Evolutionary conservation across 108 stramenopile genomes (phyloP).

Genomic region (Nannochloropsis gaditana): DNA sequence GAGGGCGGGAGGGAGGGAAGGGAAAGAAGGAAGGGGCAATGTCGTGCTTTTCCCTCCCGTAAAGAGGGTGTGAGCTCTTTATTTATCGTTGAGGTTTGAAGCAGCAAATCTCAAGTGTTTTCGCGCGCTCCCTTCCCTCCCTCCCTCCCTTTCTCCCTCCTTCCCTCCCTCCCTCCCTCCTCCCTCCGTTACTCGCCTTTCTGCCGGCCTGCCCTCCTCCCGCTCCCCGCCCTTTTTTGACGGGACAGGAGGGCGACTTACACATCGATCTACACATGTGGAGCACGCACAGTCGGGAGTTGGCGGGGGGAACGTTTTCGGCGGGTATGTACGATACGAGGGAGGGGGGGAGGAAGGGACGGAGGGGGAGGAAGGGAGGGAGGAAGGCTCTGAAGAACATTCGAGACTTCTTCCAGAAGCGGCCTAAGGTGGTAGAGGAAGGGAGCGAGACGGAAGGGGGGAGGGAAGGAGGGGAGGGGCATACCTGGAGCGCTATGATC

Average conservation of each 20-base stretch:
- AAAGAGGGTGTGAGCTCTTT: no score
- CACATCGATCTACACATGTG: neutral
- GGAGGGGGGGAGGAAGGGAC: neutral
- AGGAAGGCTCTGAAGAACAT: slow-evolving; percentile 2
- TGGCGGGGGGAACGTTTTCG: neutral
- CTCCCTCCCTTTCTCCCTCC: neutral
- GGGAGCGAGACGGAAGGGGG: neutral
- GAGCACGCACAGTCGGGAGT: neutral
- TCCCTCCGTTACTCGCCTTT: neutral
- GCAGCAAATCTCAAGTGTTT: no score
- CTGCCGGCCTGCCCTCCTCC: neutral
- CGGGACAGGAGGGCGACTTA: neutral
- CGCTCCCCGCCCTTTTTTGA: neutral
- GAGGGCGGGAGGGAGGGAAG: neutral
- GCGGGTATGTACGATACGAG: neutral
- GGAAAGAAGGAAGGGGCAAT: neutral
- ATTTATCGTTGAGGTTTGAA: no score
- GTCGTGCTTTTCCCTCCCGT: no score
- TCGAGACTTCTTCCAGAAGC: neutral
- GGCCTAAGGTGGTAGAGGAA: neutral
- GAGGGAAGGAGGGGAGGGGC: neutral
- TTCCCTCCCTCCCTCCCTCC: neutral
- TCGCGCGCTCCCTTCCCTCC: neutral
- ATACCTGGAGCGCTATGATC: neutral
- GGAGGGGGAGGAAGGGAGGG: neutral